These are phyloP conservation scores for Hypericum androsaemum DNA, from an alignment of 345 rosid species.

Conservation along the genomic window DNA sequence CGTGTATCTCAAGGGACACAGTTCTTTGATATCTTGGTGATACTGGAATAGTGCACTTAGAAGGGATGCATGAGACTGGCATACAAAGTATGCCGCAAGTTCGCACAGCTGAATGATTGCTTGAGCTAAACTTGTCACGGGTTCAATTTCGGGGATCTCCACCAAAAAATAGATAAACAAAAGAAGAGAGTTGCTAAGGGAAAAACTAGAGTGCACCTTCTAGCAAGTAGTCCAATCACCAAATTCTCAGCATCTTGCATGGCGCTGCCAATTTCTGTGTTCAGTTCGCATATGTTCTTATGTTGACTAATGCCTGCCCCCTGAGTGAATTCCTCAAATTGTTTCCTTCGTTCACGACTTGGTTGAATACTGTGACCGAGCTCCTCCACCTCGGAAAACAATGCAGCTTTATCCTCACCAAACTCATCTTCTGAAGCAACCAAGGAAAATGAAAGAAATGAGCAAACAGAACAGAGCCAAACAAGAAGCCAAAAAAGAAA, in stretches of 20 bases:
- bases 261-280: slow-evolving; percentile 20
- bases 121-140: no score
- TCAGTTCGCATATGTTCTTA: slow-evolving; percentile 12
- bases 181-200: slow-evolving; percentile 6
- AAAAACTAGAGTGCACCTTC: slow-evolving; percentile 32
- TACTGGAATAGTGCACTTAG: no score
- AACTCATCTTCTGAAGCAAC: slow-evolving; percentile 3
- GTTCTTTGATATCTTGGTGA: no score
- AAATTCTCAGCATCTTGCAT: slow-evolving; percentile 43
- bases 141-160: no score
- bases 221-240: slow-evolving; percentile 57
- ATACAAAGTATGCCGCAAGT: no score
- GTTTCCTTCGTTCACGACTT: slow-evolving; percentile 17
- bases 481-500: background rate
- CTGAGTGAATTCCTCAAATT: slow-evolving; percentile 21
- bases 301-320: slow-evolving; percentile 24
- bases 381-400: slow-evolving; percentile 23
- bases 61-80: no score
- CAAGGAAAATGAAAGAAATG: background rate
- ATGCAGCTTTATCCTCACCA: background rate
- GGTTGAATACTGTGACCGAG: slow-evolving; percentile 11
- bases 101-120: no score
- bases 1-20: no score
- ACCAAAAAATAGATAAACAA: slow-evolving; percentile 3
- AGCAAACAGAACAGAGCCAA: background rate